Evolutionary conservation across 139 green algal species (phyloP), one percentile per base, ranked within the genome.

Genomic region (Coelastrella sp.): DNA sequence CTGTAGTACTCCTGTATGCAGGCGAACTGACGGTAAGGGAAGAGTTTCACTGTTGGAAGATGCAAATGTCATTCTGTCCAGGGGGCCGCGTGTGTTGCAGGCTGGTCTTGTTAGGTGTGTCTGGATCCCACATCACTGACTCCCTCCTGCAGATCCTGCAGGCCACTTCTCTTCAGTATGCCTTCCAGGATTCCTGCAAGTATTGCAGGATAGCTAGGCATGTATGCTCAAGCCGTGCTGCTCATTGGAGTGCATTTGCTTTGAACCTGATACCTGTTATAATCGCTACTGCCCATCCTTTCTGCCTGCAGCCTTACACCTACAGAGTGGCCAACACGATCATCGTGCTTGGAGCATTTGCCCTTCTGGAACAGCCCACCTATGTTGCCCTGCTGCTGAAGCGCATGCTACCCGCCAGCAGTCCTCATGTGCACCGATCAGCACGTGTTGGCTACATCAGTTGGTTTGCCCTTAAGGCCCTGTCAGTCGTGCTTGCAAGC

Each of bases 331-430:
- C 59, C 85, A 90, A 90, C 59, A 65, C 49, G 15, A 68, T 90
- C 73, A 84, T 78, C 7, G 74, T 90, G 73, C 15, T 90, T 7
- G 85, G 58, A 20, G 74, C 25, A 17, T 90, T 90, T 84, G 85
- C 85, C 0, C 57, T 90, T 24, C 35, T 90, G 85, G 85, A 90
- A 73, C 85, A 90, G 59, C 85, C 85, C 6, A 90, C 85, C 11
- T 90, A 90, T 24, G 11, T 90, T 7, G 85, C 85, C 19, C 73
- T 90, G 73, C 85, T 90, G 72, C 19, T 73, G 57, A 90, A 90
- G 85, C 85, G 85, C 59, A 90, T 90, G 85, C 58, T 84, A 24
- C 85, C 85, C 7, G 14, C 73, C 7, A 35, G 10, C 85, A 90
- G 74, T 59, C 57, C 14, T 57, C 14, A 35, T 24, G 85, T 84